Base-by-base conservation (phyloP, 495 filamentous ascomycete genomes). In the Thozetella sp. region DNA sequence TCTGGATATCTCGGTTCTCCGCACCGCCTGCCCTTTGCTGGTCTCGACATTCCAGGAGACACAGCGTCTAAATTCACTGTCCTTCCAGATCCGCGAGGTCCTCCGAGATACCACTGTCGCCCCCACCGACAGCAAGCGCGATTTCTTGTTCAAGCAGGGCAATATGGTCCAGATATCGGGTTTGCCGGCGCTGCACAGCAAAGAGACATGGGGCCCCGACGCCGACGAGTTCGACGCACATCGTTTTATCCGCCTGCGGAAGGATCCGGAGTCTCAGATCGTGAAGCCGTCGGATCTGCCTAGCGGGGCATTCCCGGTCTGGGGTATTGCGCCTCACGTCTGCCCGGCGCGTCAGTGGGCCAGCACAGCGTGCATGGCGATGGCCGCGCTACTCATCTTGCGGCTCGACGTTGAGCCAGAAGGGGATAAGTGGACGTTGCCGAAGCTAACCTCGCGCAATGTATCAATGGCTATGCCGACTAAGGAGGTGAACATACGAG, bases 11-110 rank as follows among this genome's bases (percentile, higher is more conserved):
- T 54, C 43, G 1, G 27, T 22, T 6, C 53, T 58, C 25, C 57
- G 52, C 6, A 40, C 27, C 20, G 25, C 45, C 0, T 63, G 62
- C 22, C 69, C 67, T 1, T 17, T 63, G 1, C 60, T 72, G 2
- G n/a, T 61, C 12, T 67, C 63, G 1, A 61, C 62, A 9, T 62
- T 55, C 15, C 57, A 67, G 23, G 70, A 70, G 48, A 64, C 61
- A 0, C 53, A 69, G 3, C 68, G 66, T 20, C 27, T 55, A 26
- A 1, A 20, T 11, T 37, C 53, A 11, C 17, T 11, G 10, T 27
- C 25, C 34, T 9, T 19, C 19, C 25, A 55, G n/a, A 55, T 55
- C 17, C 25, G 53, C 13, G 25, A 55, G 53, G 53, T 55, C 1
- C 25, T 55, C 10, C 13, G 22, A 13, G 25, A 55, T 37, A 55